Percentiles rank a stretch among this genome's conserved stretches.
phyloP scores from a whole-genome alignment of 2,329 filamentous ascomycete species.

The Hawksworthiomyces lignivorus region DNA sequence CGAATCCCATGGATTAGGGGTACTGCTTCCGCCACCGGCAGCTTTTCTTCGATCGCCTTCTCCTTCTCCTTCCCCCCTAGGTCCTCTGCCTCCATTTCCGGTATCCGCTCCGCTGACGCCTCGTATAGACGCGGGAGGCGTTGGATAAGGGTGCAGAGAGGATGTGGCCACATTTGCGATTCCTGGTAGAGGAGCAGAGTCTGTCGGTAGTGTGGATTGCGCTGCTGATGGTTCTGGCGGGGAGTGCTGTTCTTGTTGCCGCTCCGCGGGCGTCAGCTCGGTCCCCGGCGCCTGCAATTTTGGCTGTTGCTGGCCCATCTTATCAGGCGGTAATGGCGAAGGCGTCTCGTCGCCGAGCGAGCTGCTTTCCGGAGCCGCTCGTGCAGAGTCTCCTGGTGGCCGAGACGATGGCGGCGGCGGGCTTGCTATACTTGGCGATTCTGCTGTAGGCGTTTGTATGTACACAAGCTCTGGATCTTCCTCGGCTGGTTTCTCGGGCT shows the following conservation, averaged over 20 bases:
- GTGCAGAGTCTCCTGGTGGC: neutral
- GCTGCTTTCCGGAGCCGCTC: neutral
- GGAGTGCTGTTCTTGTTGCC: neutral
- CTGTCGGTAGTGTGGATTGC: neutral
- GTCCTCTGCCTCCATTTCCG: constrained; percentile 19
- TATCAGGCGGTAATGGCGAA: neutral
- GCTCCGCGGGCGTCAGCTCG: too few relatives aligned
- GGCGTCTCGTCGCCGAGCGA: neutral
- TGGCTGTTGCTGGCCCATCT: neutral
- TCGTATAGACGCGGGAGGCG: constrained; percentile 46
- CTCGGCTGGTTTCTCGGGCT: too few relatives aligned
- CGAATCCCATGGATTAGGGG: constrained; percentile 10
- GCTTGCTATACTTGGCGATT: too few relatives aligned
- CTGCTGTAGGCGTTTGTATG: too few relatives aligned
- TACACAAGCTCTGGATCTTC: too few relatives aligned
- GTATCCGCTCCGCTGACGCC: constrained; percentile 3
- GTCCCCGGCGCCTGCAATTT: neutral
- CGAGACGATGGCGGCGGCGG: neutral
- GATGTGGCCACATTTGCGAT: neutral
- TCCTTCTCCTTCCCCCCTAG: constrained; percentile 30
- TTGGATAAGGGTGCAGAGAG: constrained; percentile 42
- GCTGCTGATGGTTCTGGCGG: neutral
- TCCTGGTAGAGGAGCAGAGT: neutral
- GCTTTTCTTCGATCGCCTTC: constrained; percentile 18
- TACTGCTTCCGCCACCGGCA: neutral